Conservation (phyloP, 768 basidiomycete genomes). For the Mycena belliarum region DNA sequence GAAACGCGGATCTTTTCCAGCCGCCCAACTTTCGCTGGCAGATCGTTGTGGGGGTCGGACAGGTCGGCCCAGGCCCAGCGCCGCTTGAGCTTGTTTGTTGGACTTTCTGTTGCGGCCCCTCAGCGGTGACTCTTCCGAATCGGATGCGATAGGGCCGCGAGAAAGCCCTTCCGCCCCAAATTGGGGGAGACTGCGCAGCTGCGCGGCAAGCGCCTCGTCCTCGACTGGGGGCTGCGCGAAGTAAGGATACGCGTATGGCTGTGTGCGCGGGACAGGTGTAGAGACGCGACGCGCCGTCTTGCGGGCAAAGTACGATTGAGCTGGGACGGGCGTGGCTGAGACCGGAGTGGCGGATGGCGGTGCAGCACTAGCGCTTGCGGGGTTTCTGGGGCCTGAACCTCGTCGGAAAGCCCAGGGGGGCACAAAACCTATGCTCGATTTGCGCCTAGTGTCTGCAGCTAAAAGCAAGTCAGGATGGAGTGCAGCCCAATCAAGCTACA, state of each 20-base stretch:
- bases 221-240: constrained; percentile 29
- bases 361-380: not conserved
- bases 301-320: constrained; percentile 16
- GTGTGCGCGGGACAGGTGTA: constrained; percentile 33
- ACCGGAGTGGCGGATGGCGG: not conserved
- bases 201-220: constrained; percentile 9
- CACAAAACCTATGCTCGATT: constrained; percentile 17
- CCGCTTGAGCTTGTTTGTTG: constrained; percentile 19
- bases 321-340: not conserved
- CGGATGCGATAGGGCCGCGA: constrained; percentile 3
- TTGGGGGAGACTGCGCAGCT: constrained; percentile 16
- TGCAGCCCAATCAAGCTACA: not conserved
- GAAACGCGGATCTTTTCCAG: constrained; percentile 6
- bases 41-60: constrained; percentile 5
- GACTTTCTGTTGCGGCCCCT: constrained; percentile 11
- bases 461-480: not conserved
- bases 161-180: not conserved
- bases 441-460: constrained; percentile 10
- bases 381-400: constrained; percentile 7
- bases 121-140: constrained; percentile 8
- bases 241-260: constrained; percentile 40
- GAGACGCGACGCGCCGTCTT: constrained; percentile 22
- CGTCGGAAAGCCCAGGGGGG: constrained; percentile 20
- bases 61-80: constrained; percentile 15
- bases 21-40: constrained; percentile 22